Conservation (phyloP, 2,329 filamentous ascomycete genomes). For the Sarocladium kiliense region DNA sequence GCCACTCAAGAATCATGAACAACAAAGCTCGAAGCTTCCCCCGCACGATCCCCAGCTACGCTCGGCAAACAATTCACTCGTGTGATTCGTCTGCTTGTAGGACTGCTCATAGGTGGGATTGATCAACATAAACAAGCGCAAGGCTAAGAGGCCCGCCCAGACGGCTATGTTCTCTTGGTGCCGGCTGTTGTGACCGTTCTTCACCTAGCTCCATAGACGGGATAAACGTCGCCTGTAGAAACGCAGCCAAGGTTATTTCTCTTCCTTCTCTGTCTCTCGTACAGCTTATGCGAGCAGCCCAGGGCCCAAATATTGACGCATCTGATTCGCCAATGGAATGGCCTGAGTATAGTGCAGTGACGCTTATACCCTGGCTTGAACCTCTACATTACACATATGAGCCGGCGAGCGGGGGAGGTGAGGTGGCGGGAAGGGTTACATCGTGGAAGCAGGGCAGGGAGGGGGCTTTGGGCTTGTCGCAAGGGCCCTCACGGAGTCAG, state of each 20-base stretch:
- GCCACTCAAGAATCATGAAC: background rate
- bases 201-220: background rate
- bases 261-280: background rate
- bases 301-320: background rate
- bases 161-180: slow-evolving; percentile 3
- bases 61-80: background rate
- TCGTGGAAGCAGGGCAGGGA: background rate
- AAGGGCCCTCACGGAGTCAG: background rate
- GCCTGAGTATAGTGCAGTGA: background rate
- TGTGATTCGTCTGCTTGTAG: background rate
- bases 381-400: background rate
- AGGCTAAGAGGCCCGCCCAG: background rate
- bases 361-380: background rate
- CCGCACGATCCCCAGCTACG: background rate
- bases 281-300: too few relatives aligned
- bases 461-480: background rate
- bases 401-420: background rate
- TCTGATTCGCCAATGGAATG: background rate
- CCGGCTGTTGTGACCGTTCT: background rate
- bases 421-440: slow-evolving; percentile 2
- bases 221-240: background rate
- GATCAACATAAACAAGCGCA: background rate
- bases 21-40: background rate
- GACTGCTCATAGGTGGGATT: background rate
- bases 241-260: background rate